Conservation (phyloP, 1,284 basidiomycete species). For the Naganishia albida region DNA sequence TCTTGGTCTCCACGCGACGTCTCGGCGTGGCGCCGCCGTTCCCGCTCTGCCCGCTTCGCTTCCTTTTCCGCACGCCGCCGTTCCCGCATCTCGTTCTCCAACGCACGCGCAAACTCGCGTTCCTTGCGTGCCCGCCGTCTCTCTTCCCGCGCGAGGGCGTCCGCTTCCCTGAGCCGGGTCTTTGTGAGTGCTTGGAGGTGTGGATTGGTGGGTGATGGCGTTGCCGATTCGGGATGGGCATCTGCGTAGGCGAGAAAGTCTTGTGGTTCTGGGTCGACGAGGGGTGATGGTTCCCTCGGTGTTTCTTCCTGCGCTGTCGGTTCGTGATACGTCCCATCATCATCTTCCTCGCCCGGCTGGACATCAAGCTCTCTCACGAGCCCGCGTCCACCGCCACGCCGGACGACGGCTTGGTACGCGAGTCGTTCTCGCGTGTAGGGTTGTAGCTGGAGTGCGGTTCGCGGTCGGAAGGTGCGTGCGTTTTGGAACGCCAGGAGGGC, state of each 20-base stretch:
- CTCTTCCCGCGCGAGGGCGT: neutral
- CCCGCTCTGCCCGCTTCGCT: slow-evolving; percentile 33
- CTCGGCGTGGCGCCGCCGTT: slow-evolving; percentile 13
- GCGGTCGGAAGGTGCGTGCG: slow-evolving; percentile 49
- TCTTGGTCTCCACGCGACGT: neutral
- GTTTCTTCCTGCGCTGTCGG: slow-evolving; percentile 18
- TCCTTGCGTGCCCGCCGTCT: slow-evolving; percentile 11
- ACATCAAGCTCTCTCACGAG: slow-evolving; percentile 30
- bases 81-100: slow-evolving; percentile 37
- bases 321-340: slow-evolving; percentile 15
- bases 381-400: slow-evolving; percentile 38
- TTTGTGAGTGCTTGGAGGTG: slow-evolving; percentile 23
- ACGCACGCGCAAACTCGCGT: slow-evolving; percentile 6
- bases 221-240: slow-evolving; percentile 38
- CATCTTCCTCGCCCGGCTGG: slow-evolving; percentile 27
- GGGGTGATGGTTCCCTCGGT: slow-evolving; percentile 1
- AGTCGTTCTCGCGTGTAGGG: slow-evolving; percentile 52
- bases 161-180: slow-evolving; percentile 14
- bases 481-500: slow-evolving; percentile 47
- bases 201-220: slow-evolving; percentile 33
- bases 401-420: slow-evolving; percentile 46
- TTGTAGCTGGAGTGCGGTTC: slow-evolving; percentile 52
- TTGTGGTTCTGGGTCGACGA: slow-evolving; percentile 34
- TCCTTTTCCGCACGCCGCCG: slow-evolving; percentile 45
- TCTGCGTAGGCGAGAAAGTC: slow-evolving; percentile 48